Evolutionary conservation across 164 flowering plant genomes (phyloP).

Genomic region (Tetracentron sinense): DNA sequence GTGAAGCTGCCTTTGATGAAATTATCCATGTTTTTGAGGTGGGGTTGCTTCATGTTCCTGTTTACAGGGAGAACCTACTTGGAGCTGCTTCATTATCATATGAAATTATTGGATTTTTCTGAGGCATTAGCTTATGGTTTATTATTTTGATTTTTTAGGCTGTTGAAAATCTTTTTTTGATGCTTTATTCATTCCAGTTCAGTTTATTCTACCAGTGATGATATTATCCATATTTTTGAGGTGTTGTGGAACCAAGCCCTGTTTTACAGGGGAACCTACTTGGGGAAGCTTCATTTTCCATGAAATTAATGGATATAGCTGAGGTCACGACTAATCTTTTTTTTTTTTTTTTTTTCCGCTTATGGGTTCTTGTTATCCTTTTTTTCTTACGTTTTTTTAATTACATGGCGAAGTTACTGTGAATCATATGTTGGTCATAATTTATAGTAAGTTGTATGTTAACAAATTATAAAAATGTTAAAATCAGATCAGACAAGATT

Average conservation of each 20-base stretch:
- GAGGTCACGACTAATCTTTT: slow-evolving; percentile 12
- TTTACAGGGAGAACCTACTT: slow-evolving; percentile 42
- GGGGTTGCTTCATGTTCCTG: slow-evolving; percentile 24
- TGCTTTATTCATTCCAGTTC: not conserved
- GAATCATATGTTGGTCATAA: too few relatives aligned
- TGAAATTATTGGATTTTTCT: slow-evolving; percentile 27
- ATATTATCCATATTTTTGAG: slow-evolving; percentile 22
- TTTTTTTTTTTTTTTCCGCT: not conserved
- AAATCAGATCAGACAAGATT: too few relatives aligned
- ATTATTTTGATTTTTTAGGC: not conserved
- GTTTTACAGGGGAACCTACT: slow-evolving; percentile 44
- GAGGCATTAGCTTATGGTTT: not conserved
- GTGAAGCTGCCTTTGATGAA: too few relatives aligned
- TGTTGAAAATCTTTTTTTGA: too few relatives aligned
- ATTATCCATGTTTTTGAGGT: slow-evolving; percentile 21
- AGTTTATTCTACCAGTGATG: slow-evolving; percentile 15
- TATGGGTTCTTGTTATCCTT: not conserved
- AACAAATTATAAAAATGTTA: too few relatives aligned
- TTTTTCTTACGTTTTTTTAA: not conserved
- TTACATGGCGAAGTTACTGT: too few relatives aligned
- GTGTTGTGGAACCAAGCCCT: slow-evolving; percentile 39
- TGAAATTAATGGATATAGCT: slow-evolving; percentile 32
- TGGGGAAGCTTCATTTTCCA: slow-evolving; percentile 30
- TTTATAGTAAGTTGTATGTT: too few relatives aligned
- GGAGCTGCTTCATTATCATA: not conserved